Evolutionary conservation across 441 rosid genomes (phyloP).

Genomic region (Pelargonium cotyledonis): DNA sequence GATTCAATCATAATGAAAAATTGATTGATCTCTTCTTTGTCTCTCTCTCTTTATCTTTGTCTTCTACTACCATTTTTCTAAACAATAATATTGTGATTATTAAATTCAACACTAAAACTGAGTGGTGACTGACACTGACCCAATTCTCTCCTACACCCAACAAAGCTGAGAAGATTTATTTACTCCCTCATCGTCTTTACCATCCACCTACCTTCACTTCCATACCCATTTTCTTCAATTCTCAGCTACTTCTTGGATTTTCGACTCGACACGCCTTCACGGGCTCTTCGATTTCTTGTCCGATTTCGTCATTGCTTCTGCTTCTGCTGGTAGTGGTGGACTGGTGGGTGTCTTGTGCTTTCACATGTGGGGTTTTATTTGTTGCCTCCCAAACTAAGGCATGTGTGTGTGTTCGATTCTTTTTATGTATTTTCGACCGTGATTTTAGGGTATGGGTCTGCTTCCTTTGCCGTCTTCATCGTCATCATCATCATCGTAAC

Average conservation of each 20-base stretch:
- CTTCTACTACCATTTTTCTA: too few relatives aligned
- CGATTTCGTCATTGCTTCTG: not conserved
- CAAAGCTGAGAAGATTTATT: not conserved
- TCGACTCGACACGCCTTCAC: not conserved
- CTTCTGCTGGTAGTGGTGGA: too few relatives aligned
- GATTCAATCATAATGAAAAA: too few relatives aligned
- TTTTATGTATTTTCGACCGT: conserved; percentile 32
- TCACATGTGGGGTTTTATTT: too few relatives aligned
- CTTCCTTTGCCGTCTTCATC: not conserved
- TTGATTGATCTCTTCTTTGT: too few relatives aligned
- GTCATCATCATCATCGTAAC: conserved; percentile 7
- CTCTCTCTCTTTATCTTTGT: too few relatives aligned
- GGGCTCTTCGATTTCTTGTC: not conserved
- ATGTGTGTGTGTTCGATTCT: conserved; percentile 20
- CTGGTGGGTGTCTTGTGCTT: too few relatives aligned
- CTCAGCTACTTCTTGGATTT: not conserved
- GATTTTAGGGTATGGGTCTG: conserved; percentile 22
- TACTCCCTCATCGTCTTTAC: not conserved
- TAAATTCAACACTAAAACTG: not conserved
- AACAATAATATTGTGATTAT: too few relatives aligned
- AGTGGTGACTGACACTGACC: not conserved
- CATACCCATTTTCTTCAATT: not conserved
- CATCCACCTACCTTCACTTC: not conserved
- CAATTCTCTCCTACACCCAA: not conserved
- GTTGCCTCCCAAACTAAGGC: too few relatives aligned